Evolutionary conservation across 2,329 filamentous ascomycete species (phyloP), one percentile per base, ranked within the genome.

Genomic region (Paecilomyces variotii): DNA sequence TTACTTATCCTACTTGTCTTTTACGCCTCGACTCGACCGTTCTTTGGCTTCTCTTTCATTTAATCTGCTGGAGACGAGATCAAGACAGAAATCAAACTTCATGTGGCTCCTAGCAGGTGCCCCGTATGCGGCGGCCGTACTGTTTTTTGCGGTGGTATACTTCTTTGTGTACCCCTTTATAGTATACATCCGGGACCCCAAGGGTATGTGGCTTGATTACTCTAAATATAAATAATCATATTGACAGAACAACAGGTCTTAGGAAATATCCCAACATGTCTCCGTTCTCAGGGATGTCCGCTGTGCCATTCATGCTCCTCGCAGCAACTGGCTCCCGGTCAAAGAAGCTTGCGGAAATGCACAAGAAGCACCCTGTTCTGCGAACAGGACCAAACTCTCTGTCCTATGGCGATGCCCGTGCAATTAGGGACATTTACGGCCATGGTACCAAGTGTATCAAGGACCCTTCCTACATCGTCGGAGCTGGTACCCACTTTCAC

Each of bases 371-470:
- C 35, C 74, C 76, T 0, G 72, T 81, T 12, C 68, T 81, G 50
- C 76, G 78, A 10, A 79, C 72, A 3, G 78, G 78, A 1, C 79
- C 78, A 2, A 80, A 79, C 54, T 68, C 69, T 1, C 65, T 81
- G 1, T 80, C 78, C 0, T 80, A 74, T 62, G 69, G 70, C 3
- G 71, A 73, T 56, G 62, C 71, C 9, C 63, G 65, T n/a, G 78
- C 78, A 25, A 79, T 80, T 63, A 80, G 80, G 63, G 78, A 80
- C 39, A 80, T 81, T 54, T 81, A 81, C 59, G 79, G 78, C 26
- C 80, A 83, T 60, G 77, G 77, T 52, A 78, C 81, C 1, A 75
- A 74, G 28, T 82, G 79, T 62, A 73, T 70, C 45, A 83, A 84
- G 63, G 81, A 81, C 25, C 69, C 69, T 1, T 76, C 75, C n/a